Base-by-base conservation (phyloP, 257 asterid genomes). In the Penstemon davidsonii region DNA sequence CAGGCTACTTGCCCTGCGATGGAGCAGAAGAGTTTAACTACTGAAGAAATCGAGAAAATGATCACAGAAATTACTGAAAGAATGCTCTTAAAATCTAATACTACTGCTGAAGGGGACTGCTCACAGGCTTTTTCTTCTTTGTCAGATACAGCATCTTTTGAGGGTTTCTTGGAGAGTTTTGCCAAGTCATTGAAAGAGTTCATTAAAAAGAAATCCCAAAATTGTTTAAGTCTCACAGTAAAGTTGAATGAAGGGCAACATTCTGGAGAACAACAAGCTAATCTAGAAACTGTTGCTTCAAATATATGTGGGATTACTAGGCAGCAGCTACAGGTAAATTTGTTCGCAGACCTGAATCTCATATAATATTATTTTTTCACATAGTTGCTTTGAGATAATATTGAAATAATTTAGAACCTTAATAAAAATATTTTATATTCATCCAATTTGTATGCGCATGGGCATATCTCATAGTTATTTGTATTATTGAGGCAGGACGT, bases 1-100 rank as follows among this genome's bases (percentile, higher is more conserved):
- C 86, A 92, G 97, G 99, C 99, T 44, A 90, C 96, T 47, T 88
- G 97, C 77, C 96, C 97, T 66, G 83, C 97, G 13, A 62, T 71
- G 71, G 97, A 79, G 38, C 83, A 82, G 61, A 74, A 75, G 72
- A 75, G 83, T 77, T 79, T 87, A 74, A 85, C 81, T 47, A 67
- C 72, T 46, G 83, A 80, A 36, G 95, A 84, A 42, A 82, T 82
- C 36, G 69, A 78, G 19, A 68, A 58, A 58, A 65, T 76, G n/a
- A 42, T 76, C 13, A 18, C 54, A 5, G 60, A 72, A 62, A 67
- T 74, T 73, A 81, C 81, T 51, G 80, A 77, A 66, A 80, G 68
- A 70, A 81, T 77, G 76, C 89, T 86, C 66, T 73, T 78, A 54
- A 76, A 76, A 65, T 80, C 73, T 50, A 74, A 76, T 70, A 64